A percentile compares a stretch with the other conserved stretches of the same genome.
Evolutionary conservation across 768 basidiomycete species (phyloP).

Genomic region (Mycena polygramma): DNA sequence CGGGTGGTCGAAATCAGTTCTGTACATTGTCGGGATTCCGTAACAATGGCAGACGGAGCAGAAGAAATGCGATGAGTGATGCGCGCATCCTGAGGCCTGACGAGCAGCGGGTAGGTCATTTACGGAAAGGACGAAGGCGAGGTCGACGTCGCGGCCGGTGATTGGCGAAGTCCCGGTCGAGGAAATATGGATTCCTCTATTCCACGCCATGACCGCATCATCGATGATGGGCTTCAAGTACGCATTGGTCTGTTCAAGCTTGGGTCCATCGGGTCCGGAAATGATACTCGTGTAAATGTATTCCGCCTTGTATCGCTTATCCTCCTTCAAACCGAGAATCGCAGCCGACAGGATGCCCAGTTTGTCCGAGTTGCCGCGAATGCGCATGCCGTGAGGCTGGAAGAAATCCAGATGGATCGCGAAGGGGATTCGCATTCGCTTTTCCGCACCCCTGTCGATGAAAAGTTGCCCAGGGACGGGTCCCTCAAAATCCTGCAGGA

Average conservation of each 20-base stretch:
- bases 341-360: slow-evolving; percentile 45
- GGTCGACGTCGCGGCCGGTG: neutral
- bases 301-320: slow-evolving; percentile 43
- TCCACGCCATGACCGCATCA: slow-evolving; percentile 38
- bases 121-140: slow-evolving; percentile 32
- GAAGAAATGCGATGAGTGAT: slow-evolving; percentile 36
- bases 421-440: slow-evolving; percentile 35
- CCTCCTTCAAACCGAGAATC: slow-evolving; percentile 44
- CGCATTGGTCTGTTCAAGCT: slow-evolving; percentile 39
- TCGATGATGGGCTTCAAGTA: slow-evolving; percentile 44
- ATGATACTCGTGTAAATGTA: slow-evolving; percentile 47
- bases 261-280: slow-evolving; percentile 41
- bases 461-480: slow-evolving; percentile 34
- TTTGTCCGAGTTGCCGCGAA: slow-evolving; percentile 37
- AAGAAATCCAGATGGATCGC: slow-evolving; percentile 46
- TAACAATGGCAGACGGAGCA: slow-evolving; percentile 43
- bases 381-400: slow-evolving; percentile 40
- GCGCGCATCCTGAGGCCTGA: slow-evolving; percentile 40
- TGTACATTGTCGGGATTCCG: slow-evolving; percentile 22
- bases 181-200: slow-evolving; percentile 29
- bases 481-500: slow-evolving; percentile 42
- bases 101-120: slow-evolving; percentile 46
- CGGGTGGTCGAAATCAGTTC: slow-evolving; percentile 28
- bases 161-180: slow-evolving; percentile 17
- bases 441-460: slow-evolving; percentile 25